Percentiles rank a stretch among this genome's conserved stretches.
These are phyloP conservation scores for Crithidia brevicula DNA, from an alignment of 208 protist genomes.

Conservation along the genomic window DNA sequence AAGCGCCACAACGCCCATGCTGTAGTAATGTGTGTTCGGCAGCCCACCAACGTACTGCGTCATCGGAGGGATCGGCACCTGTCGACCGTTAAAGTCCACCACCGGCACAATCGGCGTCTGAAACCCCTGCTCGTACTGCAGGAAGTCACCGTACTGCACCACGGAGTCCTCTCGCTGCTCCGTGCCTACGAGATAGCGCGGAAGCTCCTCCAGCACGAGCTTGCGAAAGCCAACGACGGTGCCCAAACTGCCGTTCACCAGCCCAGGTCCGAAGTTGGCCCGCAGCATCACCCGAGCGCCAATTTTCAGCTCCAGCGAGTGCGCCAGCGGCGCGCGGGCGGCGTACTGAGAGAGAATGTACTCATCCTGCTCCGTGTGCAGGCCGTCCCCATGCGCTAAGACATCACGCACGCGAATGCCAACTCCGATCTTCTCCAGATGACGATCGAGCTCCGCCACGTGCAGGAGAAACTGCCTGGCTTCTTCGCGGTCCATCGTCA, in stretches of 20 bases:
- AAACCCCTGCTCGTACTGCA: constrained; percentile 73
- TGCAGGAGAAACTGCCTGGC: constrained; percentile 40
- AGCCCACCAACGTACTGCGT: constrained; percentile 70
- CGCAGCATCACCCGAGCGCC: constrained; percentile 88
- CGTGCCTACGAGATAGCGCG: constrained; percentile 44
- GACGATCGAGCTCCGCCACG: constrained; percentile 26
- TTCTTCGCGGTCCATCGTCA: constrained; percentile 46
- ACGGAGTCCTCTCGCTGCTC: constrained; percentile 45
- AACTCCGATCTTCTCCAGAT: constrained; percentile 13
- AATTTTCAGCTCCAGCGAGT: constrained; percentile 59
- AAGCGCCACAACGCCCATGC: constrained; percentile 61
- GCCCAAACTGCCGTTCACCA: constrained; percentile 90
- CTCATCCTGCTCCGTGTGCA: constrained; percentile 85
- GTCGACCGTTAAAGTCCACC: constrained; percentile 73
- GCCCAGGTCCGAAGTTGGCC: constrained; percentile 63
- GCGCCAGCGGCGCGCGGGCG: constrained; percentile 47
- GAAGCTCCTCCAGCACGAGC: constrained; percentile 47
- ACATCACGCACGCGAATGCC: constrained; percentile 69
- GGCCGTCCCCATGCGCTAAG: constrained; percentile 54
- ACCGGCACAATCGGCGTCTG: constrained; percentile 57
- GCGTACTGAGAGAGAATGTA: constrained; percentile 70
- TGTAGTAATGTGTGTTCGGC: constrained; percentile 79
- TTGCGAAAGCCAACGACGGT: constrained; percentile 81
- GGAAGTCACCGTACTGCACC: constrained; percentile 61
- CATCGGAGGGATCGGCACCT: constrained; percentile 64